Evolutionary conservation across 2,329 filamentous ascomycete genomes (phyloP), one percentile per base, ranked within the genome.

Genomic region (Nemania abortiva): DNA sequence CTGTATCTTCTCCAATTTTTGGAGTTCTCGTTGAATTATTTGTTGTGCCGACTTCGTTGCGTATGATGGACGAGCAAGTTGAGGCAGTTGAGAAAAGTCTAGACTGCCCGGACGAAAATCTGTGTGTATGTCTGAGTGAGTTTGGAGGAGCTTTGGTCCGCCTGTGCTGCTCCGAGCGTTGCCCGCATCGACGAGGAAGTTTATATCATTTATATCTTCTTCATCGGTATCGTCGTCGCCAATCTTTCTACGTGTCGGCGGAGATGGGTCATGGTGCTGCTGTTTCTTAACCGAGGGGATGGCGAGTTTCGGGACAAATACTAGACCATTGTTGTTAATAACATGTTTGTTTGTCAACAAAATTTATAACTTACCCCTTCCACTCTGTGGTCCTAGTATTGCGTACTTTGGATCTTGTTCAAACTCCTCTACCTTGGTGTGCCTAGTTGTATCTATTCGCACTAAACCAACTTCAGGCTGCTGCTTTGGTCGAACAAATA

Each of bases 31-130:
- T 69, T 89, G 87, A 0, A 96, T 84, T 3, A 87, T 82, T 75
- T 85, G 89, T 2, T 89, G 90, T 0, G 91, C 91, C 1, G 79
- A 71, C 0, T 81, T 77, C 0, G 88, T 90, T 5, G 92, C 91
- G 80, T 92, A 93, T 1, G 82, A 79, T 0, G 93, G 92, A 7
- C 86, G 81, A 1, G 85, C 81, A n/a, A 97, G 85, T 64, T 90
- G 85, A 0, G 89, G 89, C 6, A 97, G 83, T 0, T 81, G 86
- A 0, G 79, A 81, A 55, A 88, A 84, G 69, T 93, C 86, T 6
- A 97, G 83, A 0, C 82, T 84, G 1, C 91, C 92, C 0, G 93
- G 91, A 1, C 86, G 78, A 74, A 96, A 97, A 49, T 79, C 75
- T 0, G 82, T 83, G 27, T 76, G 63, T 9, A 63, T 37, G 9